Base-by-base conservation (phyloP, 805 yeast species). In the Komagataella pseudopastoris region DNA sequence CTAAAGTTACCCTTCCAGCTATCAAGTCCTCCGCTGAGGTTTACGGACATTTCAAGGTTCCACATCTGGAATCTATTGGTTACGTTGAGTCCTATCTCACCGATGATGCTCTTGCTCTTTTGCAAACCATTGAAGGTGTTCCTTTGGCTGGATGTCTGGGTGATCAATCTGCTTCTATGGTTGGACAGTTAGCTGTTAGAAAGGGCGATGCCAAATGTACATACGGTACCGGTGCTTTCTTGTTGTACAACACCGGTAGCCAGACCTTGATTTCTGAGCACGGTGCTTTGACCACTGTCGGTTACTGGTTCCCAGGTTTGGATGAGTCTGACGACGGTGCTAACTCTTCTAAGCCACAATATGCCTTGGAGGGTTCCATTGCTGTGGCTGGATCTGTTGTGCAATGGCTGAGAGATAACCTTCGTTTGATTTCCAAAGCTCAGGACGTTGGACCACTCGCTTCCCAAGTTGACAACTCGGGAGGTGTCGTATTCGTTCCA, bases 331-430 rank as follows among this genome's bases (percentile, higher is more conserved):
- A 56, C 6, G 69, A 65, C 51, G 69, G 69, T 7, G 62, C 60
- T 10, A 67, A 67, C 52, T 65, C 70, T 53, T 67, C 68, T 1
- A 65, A 75, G 58, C 95, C 96, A 5, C 88, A 85, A 57, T 90
- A 79, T 67, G 96, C 96, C 10, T 71, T 90, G 50, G 98, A 90
- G 69, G 98, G 98, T 50, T 88, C 96, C 6, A 87, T 91, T 60
- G 95, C 97, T 3, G 97, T 89, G 51, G 96, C 96, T 20, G 97
- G 98, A 30, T 82, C 95, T 7, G 86, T 85, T 58, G 88, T 90
- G 56, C 95, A 88, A 69, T 90, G 96, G 96, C 76, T 91, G 58
- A 76, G 96, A 63, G 96, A 90, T 68, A 89, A 89, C 70, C 76
- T 90, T 69, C 84, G 85, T 57, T 70, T 90, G 61, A 86, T 90